These are phyloP conservation scores for Ustilago shanxiensis DNA, from an alignment of 1,284 basidiomycete genomes.

Conservation along the genomic window DNA sequence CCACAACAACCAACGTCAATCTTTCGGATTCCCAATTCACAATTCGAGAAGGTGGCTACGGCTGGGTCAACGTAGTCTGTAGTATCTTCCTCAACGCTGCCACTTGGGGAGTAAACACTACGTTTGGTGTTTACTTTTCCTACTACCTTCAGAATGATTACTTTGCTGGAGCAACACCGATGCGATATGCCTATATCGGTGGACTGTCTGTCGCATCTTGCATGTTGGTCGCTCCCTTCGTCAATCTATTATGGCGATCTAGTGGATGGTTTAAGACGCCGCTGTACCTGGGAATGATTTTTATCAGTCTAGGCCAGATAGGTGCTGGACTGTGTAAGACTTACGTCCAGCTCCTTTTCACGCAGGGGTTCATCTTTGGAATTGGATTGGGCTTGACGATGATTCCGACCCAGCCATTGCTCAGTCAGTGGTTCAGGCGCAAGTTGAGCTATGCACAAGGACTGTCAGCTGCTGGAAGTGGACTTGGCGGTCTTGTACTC, in stretches of 20 bases:
- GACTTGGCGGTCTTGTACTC: conserved; percentile 37
- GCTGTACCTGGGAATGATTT: conserved; percentile 66
- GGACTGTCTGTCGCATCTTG: conserved; percentile 70
- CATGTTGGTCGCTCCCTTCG: conserved; percentile 69
- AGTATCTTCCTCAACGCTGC: conserved; percentile 67
- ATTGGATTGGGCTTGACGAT: conserved; percentile 56
- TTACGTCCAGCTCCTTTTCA: conserved; percentile 56
- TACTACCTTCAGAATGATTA: conserved; percentile 71
- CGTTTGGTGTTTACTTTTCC: conserved; percentile 72
- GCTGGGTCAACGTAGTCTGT: conserved; percentile 71
- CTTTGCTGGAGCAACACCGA: conserved; percentile 69
- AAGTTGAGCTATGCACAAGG: conserved; percentile 42
- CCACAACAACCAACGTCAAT: conserved; percentile 35
- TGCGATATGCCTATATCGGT: conserved; percentile 72
- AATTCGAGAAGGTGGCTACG: conserved; percentile 72
- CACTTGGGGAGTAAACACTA: conserved; percentile 71
- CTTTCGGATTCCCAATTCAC: conserved; percentile 41
- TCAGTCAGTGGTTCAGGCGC: conserved; percentile 44
- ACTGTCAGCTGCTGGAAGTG: conserved; percentile 31
- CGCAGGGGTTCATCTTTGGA: conserved; percentile 57
- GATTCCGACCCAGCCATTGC: conserved; percentile 49
- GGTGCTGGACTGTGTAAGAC: conserved; percentile 45
- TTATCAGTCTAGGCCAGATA: conserved; percentile 48
- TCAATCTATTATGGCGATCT: conserved; percentile 68
- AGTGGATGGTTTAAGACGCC: conserved; percentile 68